phyloP scores from a whole-genome alignment of 1,284 basidiomycete genomes.

The Cryptococcus deneoformans region DNA sequence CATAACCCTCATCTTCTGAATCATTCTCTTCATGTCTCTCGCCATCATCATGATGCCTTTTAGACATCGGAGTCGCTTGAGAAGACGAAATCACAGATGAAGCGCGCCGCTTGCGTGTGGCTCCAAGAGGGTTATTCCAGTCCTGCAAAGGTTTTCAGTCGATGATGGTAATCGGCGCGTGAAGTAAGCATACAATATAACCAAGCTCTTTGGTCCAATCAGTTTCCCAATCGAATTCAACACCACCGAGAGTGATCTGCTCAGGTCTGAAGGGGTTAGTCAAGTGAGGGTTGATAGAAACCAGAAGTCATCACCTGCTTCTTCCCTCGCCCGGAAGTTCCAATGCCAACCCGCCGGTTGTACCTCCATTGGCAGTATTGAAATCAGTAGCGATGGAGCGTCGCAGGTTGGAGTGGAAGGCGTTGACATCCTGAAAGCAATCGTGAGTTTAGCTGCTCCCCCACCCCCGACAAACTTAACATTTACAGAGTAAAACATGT shows the following conservation, averaged over 20 bases:
- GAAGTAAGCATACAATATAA: conserved; percentile 23
- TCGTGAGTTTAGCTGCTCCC: not conserved
- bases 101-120: conserved; percentile 19
- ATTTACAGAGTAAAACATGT: conserved; percentile 36
- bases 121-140: conserved; percentile 30
- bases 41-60: not conserved
- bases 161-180: not conserved
- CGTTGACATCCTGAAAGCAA: conserved; percentile 27
- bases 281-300: not conserved
- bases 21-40: conserved; percentile 12
- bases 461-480: not conserved
- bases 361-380: conserved; percentile 1
- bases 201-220: conserved; percentile 21
- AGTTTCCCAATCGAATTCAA: conserved; percentile 16
- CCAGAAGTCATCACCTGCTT: conserved; percentile 22
- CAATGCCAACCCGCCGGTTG: conserved; percentile 15
- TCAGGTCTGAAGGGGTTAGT: conserved; percentile 24
- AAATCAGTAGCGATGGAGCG: conserved; percentile 25
- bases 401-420: conserved; percentile 27
- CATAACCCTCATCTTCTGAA: conserved; percentile 11
- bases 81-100: conserved; percentile 29
- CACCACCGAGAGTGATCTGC: conserved; percentile 34
- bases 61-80: conserved; percentile 12
- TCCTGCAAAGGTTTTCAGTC: conserved; percentile 18
- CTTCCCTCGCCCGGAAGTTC: conserved; percentile 35